Conservation (phyloP, 2,329 filamentous ascomycete genomes). For the Aspergillus sp. region DNA sequence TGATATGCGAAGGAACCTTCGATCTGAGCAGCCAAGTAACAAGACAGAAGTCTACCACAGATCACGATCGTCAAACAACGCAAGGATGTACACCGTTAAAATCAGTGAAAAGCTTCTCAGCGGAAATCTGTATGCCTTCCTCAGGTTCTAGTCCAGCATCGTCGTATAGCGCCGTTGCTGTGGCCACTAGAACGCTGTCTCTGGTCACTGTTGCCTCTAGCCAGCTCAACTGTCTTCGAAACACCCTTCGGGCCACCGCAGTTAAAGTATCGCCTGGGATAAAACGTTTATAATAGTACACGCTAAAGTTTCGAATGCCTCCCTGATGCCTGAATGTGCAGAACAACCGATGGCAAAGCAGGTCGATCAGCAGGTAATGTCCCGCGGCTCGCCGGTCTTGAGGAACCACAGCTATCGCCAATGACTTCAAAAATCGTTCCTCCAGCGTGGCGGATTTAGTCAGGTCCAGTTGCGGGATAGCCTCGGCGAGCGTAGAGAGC, state of each 20-base stretch:
- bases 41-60: not conserved
- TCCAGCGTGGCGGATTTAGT: no score
- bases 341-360: no score
- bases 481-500: no score
- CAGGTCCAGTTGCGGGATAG: no score
- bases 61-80: not conserved
- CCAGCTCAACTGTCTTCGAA: not conserved
- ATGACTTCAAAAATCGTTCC: no score
- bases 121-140: not conserved
- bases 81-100: not conserved
- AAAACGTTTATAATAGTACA: not conserved
- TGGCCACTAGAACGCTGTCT: not conserved
- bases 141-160: not conserved
- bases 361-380: no score
- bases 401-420: no score
- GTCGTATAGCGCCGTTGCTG: not conserved
- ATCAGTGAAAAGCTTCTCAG: not conserved
- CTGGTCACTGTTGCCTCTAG: not conserved
- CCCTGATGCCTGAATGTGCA: not conserved
- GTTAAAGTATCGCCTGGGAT: not conserved
- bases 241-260: not conserved
- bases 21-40: not conserved
- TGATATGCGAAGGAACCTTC: not conserved
- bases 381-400: no score
- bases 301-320: not conserved